phyloP scores from a whole-genome alignment of 106 monocot species.

The Dactylorhiza incarnata region DNA sequence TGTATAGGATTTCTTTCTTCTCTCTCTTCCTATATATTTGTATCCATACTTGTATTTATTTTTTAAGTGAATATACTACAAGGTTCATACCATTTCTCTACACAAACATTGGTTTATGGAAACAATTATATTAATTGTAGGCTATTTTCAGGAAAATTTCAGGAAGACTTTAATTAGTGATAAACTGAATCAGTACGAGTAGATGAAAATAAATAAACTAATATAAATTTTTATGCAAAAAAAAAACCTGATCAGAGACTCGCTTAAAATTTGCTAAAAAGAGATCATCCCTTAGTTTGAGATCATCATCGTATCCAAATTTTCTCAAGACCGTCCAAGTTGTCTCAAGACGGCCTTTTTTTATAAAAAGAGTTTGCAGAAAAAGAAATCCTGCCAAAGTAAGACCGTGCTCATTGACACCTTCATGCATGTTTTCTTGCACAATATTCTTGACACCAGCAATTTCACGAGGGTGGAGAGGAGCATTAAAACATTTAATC shows the following conservation, averaged over 20 bases:
- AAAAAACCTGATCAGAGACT: constrained; percentile 76
- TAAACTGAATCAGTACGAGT: neutral
- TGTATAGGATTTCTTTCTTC: no score
- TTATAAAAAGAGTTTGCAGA: constrained; percentile 93
- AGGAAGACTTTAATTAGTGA: neutral
- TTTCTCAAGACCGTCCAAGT: constrained; percentile 96
- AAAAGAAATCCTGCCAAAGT: constrained; percentile 97
- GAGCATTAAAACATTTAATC: constrained; percentile 95
- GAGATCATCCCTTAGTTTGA: constrained; percentile 85
- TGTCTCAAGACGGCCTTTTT: constrained; percentile 95
- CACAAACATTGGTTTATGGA: neutral
- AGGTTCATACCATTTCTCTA: no score
- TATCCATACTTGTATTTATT: no score
- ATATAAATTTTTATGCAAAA: neutral
- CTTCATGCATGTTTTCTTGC: constrained; percentile 95
- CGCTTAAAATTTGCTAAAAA: constrained; percentile 64
- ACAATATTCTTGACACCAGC: constrained; percentile 86
- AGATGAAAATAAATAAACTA: neutral
- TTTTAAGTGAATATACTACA: no score
- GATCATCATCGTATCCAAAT: constrained; percentile 88
- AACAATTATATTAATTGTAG: neutral
- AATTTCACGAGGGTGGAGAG: constrained; percentile 87
- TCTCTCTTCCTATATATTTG: no score
- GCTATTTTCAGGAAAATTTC: neutral
- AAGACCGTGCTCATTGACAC: constrained; percentile 82